These are phyloP conservation scores for Dendrostoma leiphaemia DNA, from an alignment of 2,329 filamentous ascomycete species.

Conservation along the genomic window DNA sequence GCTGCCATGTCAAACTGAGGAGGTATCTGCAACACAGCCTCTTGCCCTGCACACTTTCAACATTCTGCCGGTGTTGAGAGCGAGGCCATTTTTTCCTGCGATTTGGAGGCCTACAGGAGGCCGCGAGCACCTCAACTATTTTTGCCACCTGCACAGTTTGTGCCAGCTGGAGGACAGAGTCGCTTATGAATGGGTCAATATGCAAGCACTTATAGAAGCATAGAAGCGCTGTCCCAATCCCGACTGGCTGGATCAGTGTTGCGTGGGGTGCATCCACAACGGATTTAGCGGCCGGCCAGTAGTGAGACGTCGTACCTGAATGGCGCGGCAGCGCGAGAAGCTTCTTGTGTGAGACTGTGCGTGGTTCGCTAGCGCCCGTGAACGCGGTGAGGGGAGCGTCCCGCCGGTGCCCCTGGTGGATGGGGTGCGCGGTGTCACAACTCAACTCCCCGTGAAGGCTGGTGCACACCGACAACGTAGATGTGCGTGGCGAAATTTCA, in stretches of 20 bases:
- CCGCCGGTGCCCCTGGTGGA: background rate
- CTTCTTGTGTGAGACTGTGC: too few species aligned
- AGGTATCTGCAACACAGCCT: conserved; percentile 4
- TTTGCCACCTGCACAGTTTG: too few species aligned
- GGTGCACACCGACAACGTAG: background rate
- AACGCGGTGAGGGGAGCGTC: too few species aligned
- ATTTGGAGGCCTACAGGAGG: background rate
- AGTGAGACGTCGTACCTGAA: conserved; percentile 6
- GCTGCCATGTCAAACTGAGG: too few species aligned
- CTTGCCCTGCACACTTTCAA: background rate
- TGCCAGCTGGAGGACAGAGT: too few species aligned
- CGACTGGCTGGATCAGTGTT: conserved; percentile 12
- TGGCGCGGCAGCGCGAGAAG: background rate
- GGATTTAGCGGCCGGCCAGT: background rate
- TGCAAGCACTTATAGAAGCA: background rate
- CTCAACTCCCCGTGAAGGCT: background rate
- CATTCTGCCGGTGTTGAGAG: background rate
- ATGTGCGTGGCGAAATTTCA: background rate
- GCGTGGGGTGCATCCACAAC: conserved; percentile 6
- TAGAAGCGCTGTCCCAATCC: conserved; percentile 1
- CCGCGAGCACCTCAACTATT: too few species aligned
- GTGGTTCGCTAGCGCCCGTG: too few species aligned
- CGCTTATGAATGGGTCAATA: background rate
- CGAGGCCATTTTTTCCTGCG: background rate
- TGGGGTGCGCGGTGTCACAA: background rate